phyloP scores from a whole-genome alignment of 495 filamentous ascomycete species.

The Xanthoparmelia taractica region DNA sequence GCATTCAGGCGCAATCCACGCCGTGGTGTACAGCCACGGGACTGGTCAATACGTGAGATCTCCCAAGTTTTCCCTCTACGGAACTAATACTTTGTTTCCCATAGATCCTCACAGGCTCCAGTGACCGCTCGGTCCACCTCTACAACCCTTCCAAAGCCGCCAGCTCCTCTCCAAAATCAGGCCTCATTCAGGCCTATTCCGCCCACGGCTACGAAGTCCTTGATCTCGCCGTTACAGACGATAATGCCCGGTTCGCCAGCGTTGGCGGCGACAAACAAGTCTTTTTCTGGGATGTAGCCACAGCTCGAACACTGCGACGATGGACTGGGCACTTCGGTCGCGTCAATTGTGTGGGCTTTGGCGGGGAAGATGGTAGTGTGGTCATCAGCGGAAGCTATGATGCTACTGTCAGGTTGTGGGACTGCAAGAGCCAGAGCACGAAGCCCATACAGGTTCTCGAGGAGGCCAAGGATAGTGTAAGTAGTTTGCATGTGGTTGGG shows the following conservation, averaged over 20 bases:
- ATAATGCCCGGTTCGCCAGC: slow-evolving; percentile 75
- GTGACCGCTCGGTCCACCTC: slow-evolving; percentile 77
- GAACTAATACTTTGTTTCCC: slow-evolving; percentile 23
- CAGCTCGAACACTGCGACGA: slow-evolving; percentile 62
- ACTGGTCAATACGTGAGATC: slow-evolving; percentile 52
- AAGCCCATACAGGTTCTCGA: slow-evolving; percentile 71
- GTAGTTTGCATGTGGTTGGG: slow-evolving; percentile 47
- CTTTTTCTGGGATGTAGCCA: slow-evolving; percentile 88
- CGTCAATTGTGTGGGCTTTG: slow-evolving; percentile 72
- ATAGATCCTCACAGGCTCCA: slow-evolving; percentile 71
- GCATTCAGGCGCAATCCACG: slow-evolving; percentile 59
- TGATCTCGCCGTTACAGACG: slow-evolving; percentile 60
- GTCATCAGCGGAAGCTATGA: slow-evolving; percentile 70
- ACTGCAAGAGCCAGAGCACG: slow-evolving; percentile 50
- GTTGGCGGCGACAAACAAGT: slow-evolving; percentile 82
- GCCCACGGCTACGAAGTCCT: slow-evolving; percentile 89
- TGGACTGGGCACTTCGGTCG: slow-evolving; percentile 66
- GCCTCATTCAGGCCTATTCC: slow-evolving; percentile 75
- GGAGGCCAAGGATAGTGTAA: slow-evolving; percentile 68
- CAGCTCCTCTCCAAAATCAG: slow-evolving; percentile 34
- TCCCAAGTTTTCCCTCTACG: slow-evolving; percentile 22
- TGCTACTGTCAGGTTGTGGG: slow-evolving; percentile 80
- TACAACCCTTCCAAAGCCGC: slow-evolving; percentile 43
- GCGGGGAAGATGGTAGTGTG: slow-evolving; percentile 59
- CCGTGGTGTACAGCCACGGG: slow-evolving; percentile 61